Base-by-base conservation (phyloP, 1,139 yeast genomes). In the Zygoascus meyerae region DNA sequence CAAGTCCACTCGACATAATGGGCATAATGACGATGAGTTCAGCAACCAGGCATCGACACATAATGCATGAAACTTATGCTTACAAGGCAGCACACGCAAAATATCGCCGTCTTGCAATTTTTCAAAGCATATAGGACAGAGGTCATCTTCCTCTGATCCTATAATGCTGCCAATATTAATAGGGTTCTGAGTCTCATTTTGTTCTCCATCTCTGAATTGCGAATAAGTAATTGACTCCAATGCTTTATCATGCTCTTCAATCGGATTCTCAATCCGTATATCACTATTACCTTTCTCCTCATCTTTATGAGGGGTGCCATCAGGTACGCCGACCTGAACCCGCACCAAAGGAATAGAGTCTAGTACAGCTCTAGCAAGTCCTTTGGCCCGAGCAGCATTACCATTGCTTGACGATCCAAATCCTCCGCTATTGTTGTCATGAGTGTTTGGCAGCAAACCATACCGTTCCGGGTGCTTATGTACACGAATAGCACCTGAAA, bases 1-100 rank as follows among this genome's bases (percentile, higher is more conserved):
- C 42, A 68, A 48, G 47, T 85, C 94, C 35, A 86, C 73, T 53
- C 87, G 81, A 66, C 95, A 86, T 71, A 83, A 77, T 7, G 95
- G 95, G 61, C 95, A 86, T 56, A 86, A 83, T 1, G 87, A 86
- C 47, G 86, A 75, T 51, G 89, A 69, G 55, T 77, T 78, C 2
- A 79, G 78, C 35, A 86, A 69, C 95, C 95, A 86, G 0, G 92
- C 90, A 59, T 86, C 95, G 41, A 86, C 74, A 64, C 95, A 86
- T 5, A 73, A 79, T 2, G 85, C 77, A 60, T 86, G 95, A 72
- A 82, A 86, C 8, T 82, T 86, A 65, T 86, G 95, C 7, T 86
- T 85, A 67, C 95, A 86, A 7, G 86, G 74, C 44, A 86, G 69
- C 0, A 87, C 86, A 47, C 95, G 74, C 31, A 67, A 50, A 0